A percentile compares a stretch with the other conserved stretches of the same genome.
These are phyloP conservation scores for Trametopsis cervina DNA, from an alignment of 768 basidiomycete genomes.

Conservation along the genomic window DNA sequence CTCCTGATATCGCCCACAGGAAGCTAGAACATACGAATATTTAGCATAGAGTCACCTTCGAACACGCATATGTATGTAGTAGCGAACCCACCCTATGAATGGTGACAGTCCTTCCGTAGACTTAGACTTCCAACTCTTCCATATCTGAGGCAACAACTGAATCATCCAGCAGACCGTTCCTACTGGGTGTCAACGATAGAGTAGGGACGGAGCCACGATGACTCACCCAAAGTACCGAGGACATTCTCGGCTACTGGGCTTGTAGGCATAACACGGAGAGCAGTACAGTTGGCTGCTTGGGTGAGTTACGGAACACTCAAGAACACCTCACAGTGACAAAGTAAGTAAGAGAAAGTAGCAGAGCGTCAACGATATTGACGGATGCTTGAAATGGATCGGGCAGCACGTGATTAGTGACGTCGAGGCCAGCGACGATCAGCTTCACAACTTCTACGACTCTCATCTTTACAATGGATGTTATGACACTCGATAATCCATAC, in stretches of 20 bases:
- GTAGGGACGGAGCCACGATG: neutral
- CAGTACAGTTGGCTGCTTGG: too few relatives aligned
- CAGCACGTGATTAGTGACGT: too few relatives aligned
- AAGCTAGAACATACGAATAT: conserved; percentile 38
- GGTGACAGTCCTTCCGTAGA: conserved; percentile 64
- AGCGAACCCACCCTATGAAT: conserved; percentile 45
- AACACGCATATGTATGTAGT: neutral
- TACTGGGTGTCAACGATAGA: conserved; percentile 16
- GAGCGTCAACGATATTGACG: too few relatives aligned
- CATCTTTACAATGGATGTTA: too few relatives aligned
- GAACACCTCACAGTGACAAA: too few relatives aligned
- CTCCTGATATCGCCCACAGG: conserved; percentile 52
- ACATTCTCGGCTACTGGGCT: conserved; percentile 21
- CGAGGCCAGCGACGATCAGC: too few relatives aligned
- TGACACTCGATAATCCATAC: too few relatives aligned
- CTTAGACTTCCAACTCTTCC: conserved; percentile 65
- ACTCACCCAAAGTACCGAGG: conserved; percentile 19
- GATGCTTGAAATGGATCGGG: too few relatives aligned
- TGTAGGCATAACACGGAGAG: conserved; percentile 12
- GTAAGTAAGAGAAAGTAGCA: too few relatives aligned
- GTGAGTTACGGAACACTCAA: too few relatives aligned
- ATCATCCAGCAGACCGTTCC: conserved; percentile 63
- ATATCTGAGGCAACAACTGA: conserved; percentile 64
- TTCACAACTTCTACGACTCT: too few relatives aligned
- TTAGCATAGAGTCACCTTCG: neutral